Percentiles rank a stretch among this genome's conserved stretches.
phyloP scores from a whole-genome alignment of 1,139 yeast genomes.

The Williopsis jadinii region DNA sequence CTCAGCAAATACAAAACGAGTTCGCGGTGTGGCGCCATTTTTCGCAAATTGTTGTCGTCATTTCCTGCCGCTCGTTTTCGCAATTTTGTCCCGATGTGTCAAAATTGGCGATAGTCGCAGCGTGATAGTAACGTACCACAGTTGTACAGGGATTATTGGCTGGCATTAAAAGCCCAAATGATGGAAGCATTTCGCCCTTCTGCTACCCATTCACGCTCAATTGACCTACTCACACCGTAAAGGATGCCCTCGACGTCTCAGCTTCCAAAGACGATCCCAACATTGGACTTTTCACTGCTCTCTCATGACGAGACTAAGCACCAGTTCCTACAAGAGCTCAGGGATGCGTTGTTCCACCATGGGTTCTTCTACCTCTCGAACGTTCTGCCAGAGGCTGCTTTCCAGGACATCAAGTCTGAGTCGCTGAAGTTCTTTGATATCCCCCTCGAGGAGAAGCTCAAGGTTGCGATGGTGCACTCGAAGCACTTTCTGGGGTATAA shows the following conservation, averaged over 20 bases:
- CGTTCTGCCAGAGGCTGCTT: slow-evolving; percentile 24
- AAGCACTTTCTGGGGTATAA: slow-evolving; percentile 68
- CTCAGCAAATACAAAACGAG: neutral
- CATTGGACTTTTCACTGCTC: slow-evolving; percentile 19
- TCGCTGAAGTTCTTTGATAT: slow-evolving; percentile 45
- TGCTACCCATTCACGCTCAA: too few species aligned
- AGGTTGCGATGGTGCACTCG: slow-evolving; percentile 52
- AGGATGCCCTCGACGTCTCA: slow-evolving; percentile 3
- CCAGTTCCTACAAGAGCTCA: slow-evolving; percentile 38
- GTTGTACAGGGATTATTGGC: too few species aligned
- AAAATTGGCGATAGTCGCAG: too few species aligned
- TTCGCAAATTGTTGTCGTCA: neutral
- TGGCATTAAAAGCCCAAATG: too few species aligned
- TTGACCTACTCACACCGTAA: too few species aligned
- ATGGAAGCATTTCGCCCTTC: too few species aligned
- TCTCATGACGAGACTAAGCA: slow-evolving; percentile 33
- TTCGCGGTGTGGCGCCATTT: neutral
- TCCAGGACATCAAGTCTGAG: slow-evolving; percentile 35
- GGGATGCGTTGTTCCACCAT: slow-evolving; percentile 50
- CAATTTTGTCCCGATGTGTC: too few species aligned
- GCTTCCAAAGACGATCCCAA: slow-evolving; percentile 20
- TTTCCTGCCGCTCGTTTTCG: neutral
- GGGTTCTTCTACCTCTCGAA: slow-evolving; percentile 53
- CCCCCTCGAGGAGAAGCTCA: slow-evolving; percentile 44
- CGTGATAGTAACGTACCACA: too few species aligned